Conservation (phyloP, 2,329 filamentous ascomycete species). For the Sordariomycetes sp. region DNA sequence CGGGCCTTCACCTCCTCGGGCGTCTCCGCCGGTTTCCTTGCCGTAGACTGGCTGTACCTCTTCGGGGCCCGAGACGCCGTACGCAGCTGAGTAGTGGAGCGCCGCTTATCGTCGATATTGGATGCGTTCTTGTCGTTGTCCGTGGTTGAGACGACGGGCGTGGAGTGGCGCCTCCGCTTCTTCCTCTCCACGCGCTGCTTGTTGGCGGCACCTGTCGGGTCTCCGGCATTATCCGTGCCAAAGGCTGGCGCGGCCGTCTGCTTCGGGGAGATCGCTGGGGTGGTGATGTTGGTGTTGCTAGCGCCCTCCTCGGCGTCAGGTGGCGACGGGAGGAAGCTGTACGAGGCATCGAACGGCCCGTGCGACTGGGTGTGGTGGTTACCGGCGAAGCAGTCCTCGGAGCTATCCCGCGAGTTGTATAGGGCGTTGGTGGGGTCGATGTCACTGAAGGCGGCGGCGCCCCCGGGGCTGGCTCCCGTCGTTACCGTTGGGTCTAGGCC, state of each 20-base stretch:
- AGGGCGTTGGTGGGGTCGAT: conserved; percentile 2
- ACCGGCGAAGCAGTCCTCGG: conserved; percentile 3
- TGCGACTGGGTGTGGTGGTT: not conserved
- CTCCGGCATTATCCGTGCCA: not conserved
- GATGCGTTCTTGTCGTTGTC: not conserved
- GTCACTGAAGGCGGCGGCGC: conserved; percentile 1
- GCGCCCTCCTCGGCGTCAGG: conserved; percentile 1
- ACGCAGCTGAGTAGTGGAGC: conserved; percentile 8
- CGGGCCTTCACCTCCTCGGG: conserved; percentile 15
- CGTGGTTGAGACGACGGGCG: not conserved
- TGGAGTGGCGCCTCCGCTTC: conserved; percentile 7
- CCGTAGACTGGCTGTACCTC: conserved; percentile 5
- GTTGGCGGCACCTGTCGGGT: not conserved
- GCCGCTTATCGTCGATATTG: conserved; percentile 6
- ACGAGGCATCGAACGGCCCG: not conserved
- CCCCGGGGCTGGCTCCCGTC: not conserved
- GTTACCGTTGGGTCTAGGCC: conserved; percentile 4
- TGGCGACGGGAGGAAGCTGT: conserved; percentile 4
- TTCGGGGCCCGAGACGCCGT: conserved; percentile 10
- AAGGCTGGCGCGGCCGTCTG: not conserved
- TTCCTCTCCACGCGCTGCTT: conserved; percentile 3
- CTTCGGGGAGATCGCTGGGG: conserved; percentile 3
- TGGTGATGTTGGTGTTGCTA: not conserved
- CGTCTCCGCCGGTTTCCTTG: conserved; percentile 19
- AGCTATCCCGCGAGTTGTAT: conserved; percentile 4